Conservation (phyloP, 2,329 filamentous ascomycete genomes). For the Trichoderma koningii region DNA sequence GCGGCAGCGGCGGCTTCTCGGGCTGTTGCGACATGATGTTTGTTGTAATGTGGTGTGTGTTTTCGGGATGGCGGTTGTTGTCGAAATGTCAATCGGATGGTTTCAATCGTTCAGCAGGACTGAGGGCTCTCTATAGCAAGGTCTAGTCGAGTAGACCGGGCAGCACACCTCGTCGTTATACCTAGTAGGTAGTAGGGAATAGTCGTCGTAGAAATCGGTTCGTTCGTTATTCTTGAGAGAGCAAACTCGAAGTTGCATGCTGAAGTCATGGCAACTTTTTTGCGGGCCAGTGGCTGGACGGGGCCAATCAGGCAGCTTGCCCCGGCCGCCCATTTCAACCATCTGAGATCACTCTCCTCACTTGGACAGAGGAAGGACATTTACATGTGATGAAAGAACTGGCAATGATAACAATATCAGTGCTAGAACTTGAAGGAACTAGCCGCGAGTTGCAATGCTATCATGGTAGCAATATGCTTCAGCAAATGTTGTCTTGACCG, state of each 20-base stretch:
- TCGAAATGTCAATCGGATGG: too few relatives aligned
- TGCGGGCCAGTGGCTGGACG: slow-evolving; percentile 5
- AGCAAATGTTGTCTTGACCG: too few relatives aligned
- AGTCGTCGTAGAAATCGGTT: background rate
- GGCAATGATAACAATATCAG: too few relatives aligned
- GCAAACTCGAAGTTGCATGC: background rate
- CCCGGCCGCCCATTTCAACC: background rate
- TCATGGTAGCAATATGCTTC: too few relatives aligned
- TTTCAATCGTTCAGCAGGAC: too few relatives aligned
- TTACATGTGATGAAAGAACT: too few relatives aligned
- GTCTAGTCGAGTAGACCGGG: background rate
- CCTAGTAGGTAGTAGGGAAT: too few relatives aligned
- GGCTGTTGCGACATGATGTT: slow-evolving; percentile 37
- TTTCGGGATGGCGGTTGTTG: background rate
- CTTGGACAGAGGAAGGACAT: too few relatives aligned
- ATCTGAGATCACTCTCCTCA: background rate
- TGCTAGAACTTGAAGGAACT: too few relatives aligned
- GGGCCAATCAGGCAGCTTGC: slow-evolving; percentile 3
- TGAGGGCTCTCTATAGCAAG: background rate
- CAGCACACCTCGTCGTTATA: background rate
- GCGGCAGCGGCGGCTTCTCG: slow-evolving; percentile 36
- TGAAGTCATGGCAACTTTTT: slow-evolving; percentile 27
- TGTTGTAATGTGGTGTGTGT: background rate
- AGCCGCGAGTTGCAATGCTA: too few relatives aligned
- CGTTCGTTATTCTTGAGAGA: background rate